Evolutionary conservation across 2,329 filamentous ascomycete genomes (phyloP), one percentile per base, ranked within the genome.

Genomic region (Aspergillus aculeatus): DNA sequence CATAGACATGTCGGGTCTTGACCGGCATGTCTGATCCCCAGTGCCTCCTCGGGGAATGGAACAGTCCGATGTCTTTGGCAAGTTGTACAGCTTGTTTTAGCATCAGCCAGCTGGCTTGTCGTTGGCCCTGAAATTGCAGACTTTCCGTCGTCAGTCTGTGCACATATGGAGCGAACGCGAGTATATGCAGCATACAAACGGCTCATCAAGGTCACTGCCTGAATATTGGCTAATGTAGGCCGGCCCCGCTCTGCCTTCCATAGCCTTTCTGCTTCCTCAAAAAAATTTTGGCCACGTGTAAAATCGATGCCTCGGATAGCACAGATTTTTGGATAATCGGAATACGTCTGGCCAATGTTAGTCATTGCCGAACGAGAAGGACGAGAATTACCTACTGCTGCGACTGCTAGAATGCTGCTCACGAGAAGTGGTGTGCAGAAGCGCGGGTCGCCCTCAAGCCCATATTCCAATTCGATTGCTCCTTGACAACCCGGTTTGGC

Each of bases 391-490:
- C 50, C 23, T 31, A 49, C 56, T 72, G 63, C 71, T 60, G 73
- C 75, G 62, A 75, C 62, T 16, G 92, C 88, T 50, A 96, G 80
- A 81, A 96, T 93, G 12, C 91, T 89, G 75, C 96, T 96, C 62
- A 96, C 91, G 3, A 97, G 80, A 52, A 96, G 76, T 1, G 91
- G 87, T 0, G 91, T 93, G 75, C 93, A 96, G 72, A 96, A 92
- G 1, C 86, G 80, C 0, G 86, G 89, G 56, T 83, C 69, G 76
- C 75, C 73, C 19, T 69, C 59, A 24, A 44, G 16, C 38, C 38
- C 38, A 44, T 19, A 44, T 19, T 44, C n/a, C 5, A 44, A n/a
- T n/a, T 19, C 38, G 14, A 7, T 44, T 19, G 14, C 16, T 9
- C 7, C 16, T 9, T 44, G 38, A 19, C 10, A 44, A 44, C 1